Percentiles rank a stretch among this genome's conserved stretches.
Evolutionary conservation across 176 grass and related monocot genomes (phyloP).

Genomic region (Elaeis guineensis): DNA sequence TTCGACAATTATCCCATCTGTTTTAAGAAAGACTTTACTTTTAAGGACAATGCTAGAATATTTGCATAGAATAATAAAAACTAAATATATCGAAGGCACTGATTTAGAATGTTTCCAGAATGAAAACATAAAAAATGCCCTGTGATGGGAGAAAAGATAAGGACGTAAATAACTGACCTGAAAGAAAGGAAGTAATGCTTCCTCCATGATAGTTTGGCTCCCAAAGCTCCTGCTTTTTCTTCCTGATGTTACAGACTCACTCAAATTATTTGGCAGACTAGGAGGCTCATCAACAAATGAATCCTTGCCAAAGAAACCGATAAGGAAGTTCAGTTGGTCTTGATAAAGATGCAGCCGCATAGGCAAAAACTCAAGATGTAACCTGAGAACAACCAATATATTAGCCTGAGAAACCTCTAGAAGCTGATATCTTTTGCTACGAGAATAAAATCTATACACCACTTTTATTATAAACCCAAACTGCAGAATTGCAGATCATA

Average conservation of each 20-base stretch:
- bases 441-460: too few species aligned
- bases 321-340: slow-evolving; percentile 77
- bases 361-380: slow-evolving; percentile 75
- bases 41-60: too few species aligned
- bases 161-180: slow-evolving; percentile 43
- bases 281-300: slow-evolving; percentile 28
- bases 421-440: too few species aligned
- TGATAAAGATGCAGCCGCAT: slow-evolving; percentile 95
- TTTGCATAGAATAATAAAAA: too few species aligned
- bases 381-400: slow-evolving; percentile 34
- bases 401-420: too few species aligned
- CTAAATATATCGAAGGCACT: too few species aligned
- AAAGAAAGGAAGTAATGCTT: slow-evolving; percentile 96
- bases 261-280: slow-evolving; percentile 21
- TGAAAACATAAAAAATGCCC: too few species aligned
- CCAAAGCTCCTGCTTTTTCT: slow-evolving; percentile 29
- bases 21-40: too few species aligned
- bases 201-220: slow-evolving; percentile 51
- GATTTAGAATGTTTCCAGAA: too few species aligned
- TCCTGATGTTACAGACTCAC: slow-evolving; percentile 31
- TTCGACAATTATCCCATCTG: too few species aligned
- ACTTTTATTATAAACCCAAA: too few species aligned
- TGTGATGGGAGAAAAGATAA: slow-evolving; percentile 1
- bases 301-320: slow-evolving; percentile 69
- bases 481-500: too few species aligned